A percentile compares a stretch with the other conserved stretches of the same genome.
Evolutionary conservation across 495 filamentous ascomycete species (phyloP).

Genomic region (Tuber melanosporum): DNA sequence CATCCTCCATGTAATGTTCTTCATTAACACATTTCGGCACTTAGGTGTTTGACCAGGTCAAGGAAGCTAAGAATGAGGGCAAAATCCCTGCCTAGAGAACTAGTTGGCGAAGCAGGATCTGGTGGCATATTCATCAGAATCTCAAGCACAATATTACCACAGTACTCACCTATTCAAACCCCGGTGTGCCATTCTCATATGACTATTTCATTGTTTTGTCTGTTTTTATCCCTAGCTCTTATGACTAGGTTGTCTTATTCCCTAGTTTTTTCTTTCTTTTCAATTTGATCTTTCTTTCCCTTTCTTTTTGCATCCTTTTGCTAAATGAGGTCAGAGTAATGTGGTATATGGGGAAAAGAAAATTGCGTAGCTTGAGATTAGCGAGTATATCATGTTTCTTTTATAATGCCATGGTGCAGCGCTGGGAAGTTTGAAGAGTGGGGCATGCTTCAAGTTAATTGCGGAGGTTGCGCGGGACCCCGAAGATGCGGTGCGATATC

Average conservation of each 20-base stretch:
- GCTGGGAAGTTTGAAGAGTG: not conserved
- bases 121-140: constrained; percentile 1
- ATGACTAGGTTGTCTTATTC: not conserved
- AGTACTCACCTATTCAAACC: not conserved
- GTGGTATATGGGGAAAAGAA: constrained; percentile 2
- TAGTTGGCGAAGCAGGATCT: not conserved
- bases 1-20: not conserved
- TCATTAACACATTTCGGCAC: not conserved
- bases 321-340: constrained; percentile 2
- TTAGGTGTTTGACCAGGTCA: constrained; percentile 89
- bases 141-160: not conserved
- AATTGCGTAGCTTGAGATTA: not conserved
- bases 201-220: not conserved
- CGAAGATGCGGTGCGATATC: not conserved
- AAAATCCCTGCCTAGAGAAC: constrained; percentile 25
- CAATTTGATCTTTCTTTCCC: not conserved
- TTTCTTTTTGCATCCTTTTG: not conserved
- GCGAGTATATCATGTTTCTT: not conserved
- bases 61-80: constrained; percentile 50
- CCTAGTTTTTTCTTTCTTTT: not conserved
- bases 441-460: not conserved
- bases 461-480: not conserved
- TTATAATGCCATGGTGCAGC: not conserved
- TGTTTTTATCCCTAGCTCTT: not conserved
- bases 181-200: not conserved